Base-by-base conservation (phyloP, 768 basidiomycete species). In the Macrolepiota fuliginosa region DNA sequence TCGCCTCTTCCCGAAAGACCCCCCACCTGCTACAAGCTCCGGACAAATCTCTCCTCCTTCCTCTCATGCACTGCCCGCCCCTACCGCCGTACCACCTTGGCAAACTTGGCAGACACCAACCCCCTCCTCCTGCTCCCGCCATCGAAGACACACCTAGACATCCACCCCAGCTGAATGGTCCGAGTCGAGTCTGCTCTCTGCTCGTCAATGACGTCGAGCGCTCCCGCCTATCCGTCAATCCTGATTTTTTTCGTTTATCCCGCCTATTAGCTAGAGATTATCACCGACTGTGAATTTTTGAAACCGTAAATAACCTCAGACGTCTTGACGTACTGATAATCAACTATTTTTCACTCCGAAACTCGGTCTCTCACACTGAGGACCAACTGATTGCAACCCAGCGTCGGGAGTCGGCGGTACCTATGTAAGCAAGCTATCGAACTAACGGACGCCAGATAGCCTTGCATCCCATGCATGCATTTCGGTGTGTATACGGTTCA, bases 1-100 rank as follows among this genome's bases (percentile, higher is more conserved):
- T 54, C 56, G 56, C 56, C 32, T 47, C 56, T 57, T 57, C 19
- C 56, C 56, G 56, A 57, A n/a, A 46, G 56, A 46, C 58, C 39
- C 50, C 27, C 47, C 19, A 24, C 46, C 22, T 9, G 19, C 24
- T 36, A 36, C 53, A 54, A 54, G 53, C 36, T 54, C 53, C 53
- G 53, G 53, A 37, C 32, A 35, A 49, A 25, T 49, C 47, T 49
- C 24, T 49, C 47, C 47, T 49, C 47, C 47, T 49, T 12, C 47
- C 47, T 49, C 47, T 12, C 47, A 49, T 24, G 25, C 47, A 7
- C 42, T 45, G n/a, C 24, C 47, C 4, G 19, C 22, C 47, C 22
- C 25, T 27, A 22, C 47, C 22, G 12, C 9, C 47, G 19, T 15
- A 19, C 12, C 9, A 5, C 17, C 51, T 53, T 53, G 51, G 51